phyloP scores from a whole-genome alignment of 495 filamentous ascomycete genomes.

The Podospora pseudopauciseta region DNA sequence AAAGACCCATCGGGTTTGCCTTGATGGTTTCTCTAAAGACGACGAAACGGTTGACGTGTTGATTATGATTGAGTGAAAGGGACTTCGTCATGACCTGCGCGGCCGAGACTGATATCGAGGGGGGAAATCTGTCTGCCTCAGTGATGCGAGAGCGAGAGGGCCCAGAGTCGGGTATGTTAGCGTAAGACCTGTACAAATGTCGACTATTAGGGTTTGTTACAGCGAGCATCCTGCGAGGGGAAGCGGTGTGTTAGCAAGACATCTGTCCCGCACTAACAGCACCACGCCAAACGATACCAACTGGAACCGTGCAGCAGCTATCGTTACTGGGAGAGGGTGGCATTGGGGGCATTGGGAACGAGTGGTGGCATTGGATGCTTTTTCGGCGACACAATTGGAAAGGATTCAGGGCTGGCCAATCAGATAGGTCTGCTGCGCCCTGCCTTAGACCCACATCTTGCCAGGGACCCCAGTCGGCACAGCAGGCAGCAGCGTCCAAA shows the following conservation, averaged over 20 bases:
- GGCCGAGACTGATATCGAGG: not conserved
- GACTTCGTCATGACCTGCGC: constrained; percentile 4
- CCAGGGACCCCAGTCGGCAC: constrained; percentile 22
- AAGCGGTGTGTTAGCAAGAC: constrained; percentile 3
- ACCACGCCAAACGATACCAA: not conserved
- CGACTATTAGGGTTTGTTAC: not conserved
- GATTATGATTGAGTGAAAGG: not conserved
- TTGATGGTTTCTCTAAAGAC: not conserved
- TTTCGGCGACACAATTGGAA: constrained; percentile 20
- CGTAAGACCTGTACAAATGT: not conserved
- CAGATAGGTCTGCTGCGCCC: constrained; percentile 27
- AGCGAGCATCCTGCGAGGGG: not conserved
- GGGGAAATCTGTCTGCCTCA: not conserved
- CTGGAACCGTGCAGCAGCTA: constrained; percentile 9
- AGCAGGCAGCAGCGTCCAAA: constrained; percentile 34
- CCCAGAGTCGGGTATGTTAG: not conserved
- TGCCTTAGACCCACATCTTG: constrained; percentile 21
- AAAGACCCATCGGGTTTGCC: not conserved
- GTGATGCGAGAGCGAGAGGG: not conserved
- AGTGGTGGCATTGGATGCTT: constrained; percentile 22
- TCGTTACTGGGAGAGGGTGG: constrained; percentile 8
- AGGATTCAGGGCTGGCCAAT: constrained; percentile 32
- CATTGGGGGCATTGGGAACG: not conserved
- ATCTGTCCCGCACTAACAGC: constrained; percentile 17
- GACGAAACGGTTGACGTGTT: constrained; percentile 1